Evolutionary conservation across 495 filamentous ascomycete genomes (phyloP).

Genomic region (Parathielavia appendiculata): DNA sequence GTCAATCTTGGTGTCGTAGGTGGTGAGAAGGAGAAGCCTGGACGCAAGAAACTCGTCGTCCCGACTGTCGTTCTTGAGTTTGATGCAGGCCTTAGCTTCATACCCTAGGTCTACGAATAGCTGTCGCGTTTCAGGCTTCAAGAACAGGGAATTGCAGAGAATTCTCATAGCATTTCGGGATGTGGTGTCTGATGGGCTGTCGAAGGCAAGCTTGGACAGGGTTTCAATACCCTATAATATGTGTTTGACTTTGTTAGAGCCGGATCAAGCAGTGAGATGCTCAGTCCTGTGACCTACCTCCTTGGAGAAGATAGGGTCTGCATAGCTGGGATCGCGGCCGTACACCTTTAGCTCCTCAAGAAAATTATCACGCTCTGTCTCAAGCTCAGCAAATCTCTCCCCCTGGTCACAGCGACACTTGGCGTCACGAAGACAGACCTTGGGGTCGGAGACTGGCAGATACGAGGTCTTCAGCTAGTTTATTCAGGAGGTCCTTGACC

Average conservation of each 20-base stretch:
- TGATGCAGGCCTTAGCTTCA: conserved; percentile 62
- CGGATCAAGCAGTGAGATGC: neutral
- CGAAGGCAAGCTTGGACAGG: conserved; percentile 67
- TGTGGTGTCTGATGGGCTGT: conserved; percentile 51
- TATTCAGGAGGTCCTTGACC: conserved; percentile 54
- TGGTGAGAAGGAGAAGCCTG: conserved; percentile 78
- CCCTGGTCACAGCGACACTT: no score
- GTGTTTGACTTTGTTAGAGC: conserved; percentile 11
- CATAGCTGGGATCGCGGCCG: conserved; percentile 63
- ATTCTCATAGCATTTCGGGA: conserved; percentile 77
- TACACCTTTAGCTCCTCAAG: conserved; percentile 76
- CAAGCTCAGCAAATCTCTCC: neutral
- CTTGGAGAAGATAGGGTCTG: conserved; percentile 75
- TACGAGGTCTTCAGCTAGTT: conserved; percentile 54
- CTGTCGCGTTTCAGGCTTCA: conserved; percentile 66
- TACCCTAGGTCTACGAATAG: conserved; percentile 76
- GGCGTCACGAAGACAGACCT: conserved; percentile 41
- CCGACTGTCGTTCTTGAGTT: conserved; percentile 66
- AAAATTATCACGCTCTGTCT: conserved; percentile 53
- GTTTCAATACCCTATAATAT: conserved; percentile 64
- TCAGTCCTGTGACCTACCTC: conserved; percentile 46
- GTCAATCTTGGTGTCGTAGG: conserved; percentile 71
- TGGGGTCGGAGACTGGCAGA: conserved; percentile 49
- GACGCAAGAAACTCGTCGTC: conserved; percentile 88
- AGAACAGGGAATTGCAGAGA: conserved; percentile 79